Conservation (phyloP, 805 yeast species). For the Sugiyamaella americana region DNA sequence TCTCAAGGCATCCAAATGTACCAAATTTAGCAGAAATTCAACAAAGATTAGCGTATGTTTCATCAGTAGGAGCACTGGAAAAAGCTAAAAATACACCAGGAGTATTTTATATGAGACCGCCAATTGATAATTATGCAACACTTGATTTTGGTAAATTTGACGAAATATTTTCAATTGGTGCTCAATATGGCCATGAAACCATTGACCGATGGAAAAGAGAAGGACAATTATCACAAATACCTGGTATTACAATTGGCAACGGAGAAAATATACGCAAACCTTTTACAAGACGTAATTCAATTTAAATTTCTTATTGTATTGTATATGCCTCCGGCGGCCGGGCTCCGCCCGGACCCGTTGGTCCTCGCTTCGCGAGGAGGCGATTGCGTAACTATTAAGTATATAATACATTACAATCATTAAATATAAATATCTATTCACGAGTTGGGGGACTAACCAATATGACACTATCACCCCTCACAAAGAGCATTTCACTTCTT, state of each 20-base stretch:
- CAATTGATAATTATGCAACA: slow-evolving; percentile 87
- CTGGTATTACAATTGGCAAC: slow-evolving; percentile 41
- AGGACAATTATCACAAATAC: slow-evolving; percentile 55
- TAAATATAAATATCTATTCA: slow-evolving; percentile 8
- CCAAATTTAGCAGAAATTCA: slow-evolving; percentile 96
- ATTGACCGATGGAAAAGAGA: slow-evolving; percentile 47
- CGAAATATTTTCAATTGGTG: slow-evolving; percentile 79
- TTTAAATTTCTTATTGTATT: too few relatives aligned
- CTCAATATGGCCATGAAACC: slow-evolving; percentile 58
- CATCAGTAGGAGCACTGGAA: slow-evolving; percentile 90
- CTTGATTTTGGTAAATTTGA: slow-evolving; percentile 88
- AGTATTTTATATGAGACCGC: slow-evolving; percentile 84
- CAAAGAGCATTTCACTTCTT: slow-evolving; percentile 78
- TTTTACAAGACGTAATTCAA: slow-evolving; percentile 58
- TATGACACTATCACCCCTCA: slow-evolving; percentile 96
- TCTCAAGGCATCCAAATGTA: slow-evolving; percentile 76
- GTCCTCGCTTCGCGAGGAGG: too few relatives aligned
- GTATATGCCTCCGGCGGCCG: too few relatives aligned
- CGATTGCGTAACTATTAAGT: too few relatives aligned
- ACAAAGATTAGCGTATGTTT: slow-evolving; percentile 85
- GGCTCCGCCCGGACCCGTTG: too few relatives aligned
- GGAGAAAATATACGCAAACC: slow-evolving; percentile 27
- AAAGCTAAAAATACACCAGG: slow-evolving; percentile 80
- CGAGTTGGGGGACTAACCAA: slow-evolving; percentile 50
- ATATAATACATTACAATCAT: neutral